Conservation (phyloP, 768 basidiomycete species). For the Hirschioporus abietinus region DNA sequence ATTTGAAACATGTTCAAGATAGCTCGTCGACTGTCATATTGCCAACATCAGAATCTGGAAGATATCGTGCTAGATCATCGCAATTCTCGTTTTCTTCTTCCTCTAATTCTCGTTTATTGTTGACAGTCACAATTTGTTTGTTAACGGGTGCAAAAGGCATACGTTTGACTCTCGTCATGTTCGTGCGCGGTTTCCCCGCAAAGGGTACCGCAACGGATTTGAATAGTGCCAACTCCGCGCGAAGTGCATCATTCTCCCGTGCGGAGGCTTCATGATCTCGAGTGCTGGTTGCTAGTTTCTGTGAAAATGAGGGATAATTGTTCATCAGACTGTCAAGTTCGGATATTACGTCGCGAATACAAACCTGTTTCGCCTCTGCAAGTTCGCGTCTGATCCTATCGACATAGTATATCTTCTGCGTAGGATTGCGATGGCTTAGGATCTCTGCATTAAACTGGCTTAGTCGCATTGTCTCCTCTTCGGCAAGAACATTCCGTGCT, state of each 20-base stretch:
- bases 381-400: constrained; percentile 79
- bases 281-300: constrained; percentile 45
- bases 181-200: constrained; percentile 48
- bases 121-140: not conserved
- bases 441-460: constrained; percentile 84
- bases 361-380: constrained; percentile 74
- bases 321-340: not conserved
- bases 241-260: constrained; percentile 40
- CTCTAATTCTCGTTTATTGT: not conserved
- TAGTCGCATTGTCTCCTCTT: constrained; percentile 72
- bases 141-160: constrained; percentile 17
- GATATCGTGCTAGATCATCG: not conserved
- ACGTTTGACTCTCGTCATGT: constrained; percentile 37
- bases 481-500: constrained; percentile 68
- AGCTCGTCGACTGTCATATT: not conserved
- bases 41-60: not conserved
- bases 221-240: constrained; percentile 54
- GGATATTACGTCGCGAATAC: constrained; percentile 19
- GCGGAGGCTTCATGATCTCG: constrained; percentile 45
- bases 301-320: constrained; percentile 2
- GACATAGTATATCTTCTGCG: constrained; percentile 82
- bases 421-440: constrained; percentile 76
- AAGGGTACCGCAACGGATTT: constrained; percentile 48
- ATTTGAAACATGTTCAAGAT: not conserved
- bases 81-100: not conserved